phyloP scores from a whole-genome alignment of 2,329 filamentous ascomycete species.

The Magnaporthiopsis poae region DNA sequence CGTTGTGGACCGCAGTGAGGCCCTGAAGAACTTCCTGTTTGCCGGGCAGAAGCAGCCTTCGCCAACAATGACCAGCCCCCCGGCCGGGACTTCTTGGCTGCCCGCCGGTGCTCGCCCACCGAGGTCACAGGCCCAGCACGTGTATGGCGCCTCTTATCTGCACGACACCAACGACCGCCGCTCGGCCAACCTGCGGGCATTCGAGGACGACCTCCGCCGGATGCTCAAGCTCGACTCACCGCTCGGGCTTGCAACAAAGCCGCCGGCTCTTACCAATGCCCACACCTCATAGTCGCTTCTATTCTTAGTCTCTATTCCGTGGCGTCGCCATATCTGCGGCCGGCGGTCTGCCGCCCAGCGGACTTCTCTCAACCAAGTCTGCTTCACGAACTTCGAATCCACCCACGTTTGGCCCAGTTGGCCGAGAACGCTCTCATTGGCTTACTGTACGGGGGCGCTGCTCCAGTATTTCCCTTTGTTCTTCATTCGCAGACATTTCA shows the following conservation, averaged over 20 bases:
- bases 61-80: conserved; percentile 6
- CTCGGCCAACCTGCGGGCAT: conserved; percentile 32
- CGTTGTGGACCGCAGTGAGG: conserved; percentile 33
- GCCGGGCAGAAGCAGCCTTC: conserved; percentile 23
- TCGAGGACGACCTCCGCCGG: conserved; percentile 45
- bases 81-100: conserved; percentile 7
- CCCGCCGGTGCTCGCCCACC: background rate
- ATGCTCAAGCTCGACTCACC: conserved; percentile 34
- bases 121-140: conserved; percentile 7
- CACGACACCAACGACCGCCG: conserved; percentile 15
- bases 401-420: too few relatives aligned
- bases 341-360: too few relatives aligned
- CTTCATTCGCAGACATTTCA: too few relatives aligned
- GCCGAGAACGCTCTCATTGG: too few relatives aligned
- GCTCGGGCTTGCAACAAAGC: conserved; percentile 8
- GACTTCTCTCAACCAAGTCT: too few relatives aligned
- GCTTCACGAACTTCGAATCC: too few relatives aligned
- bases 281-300: background rate
- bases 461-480: too few relatives aligned
- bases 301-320: too few relatives aligned
- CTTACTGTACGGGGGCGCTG: too few relatives aligned
- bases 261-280: conserved; percentile 4
- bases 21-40: conserved; percentile 48
- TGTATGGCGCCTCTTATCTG: conserved; percentile 11
- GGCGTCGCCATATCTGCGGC: too few relatives aligned